These are phyloP conservation scores for Aspergillus japonicus DNA, from an alignment of 2,329 filamentous ascomycete genomes.

Conservation along the genomic window DNA sequence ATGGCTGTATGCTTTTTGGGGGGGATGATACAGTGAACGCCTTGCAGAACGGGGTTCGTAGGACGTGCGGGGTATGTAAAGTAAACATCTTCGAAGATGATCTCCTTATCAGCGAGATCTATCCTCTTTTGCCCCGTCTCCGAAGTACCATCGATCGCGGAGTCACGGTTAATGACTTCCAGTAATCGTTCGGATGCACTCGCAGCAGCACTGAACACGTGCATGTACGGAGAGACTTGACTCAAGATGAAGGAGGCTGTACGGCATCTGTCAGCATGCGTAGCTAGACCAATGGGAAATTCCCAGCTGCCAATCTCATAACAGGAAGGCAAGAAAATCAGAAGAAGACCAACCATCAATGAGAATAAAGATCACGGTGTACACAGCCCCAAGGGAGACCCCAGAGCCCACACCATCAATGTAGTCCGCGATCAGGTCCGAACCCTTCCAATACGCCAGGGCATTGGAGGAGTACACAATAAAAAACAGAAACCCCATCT, in stretches of 20 bases:
- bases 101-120: constrained; percentile 27
- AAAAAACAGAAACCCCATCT: constrained; percentile 64
- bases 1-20: constrained; percentile 57
- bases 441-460: constrained; percentile 67
- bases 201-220: constrained; percentile 50
- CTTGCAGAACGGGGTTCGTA: constrained; percentile 39
- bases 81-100: constrained; percentile 38
- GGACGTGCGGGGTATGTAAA: constrained; percentile 38
- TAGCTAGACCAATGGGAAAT: too few species aligned
- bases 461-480: constrained; percentile 66
- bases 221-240: constrained; percentile 42
- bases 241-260: constrained; percentile 39
- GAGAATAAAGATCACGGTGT: constrained; percentile 42
- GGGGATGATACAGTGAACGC: constrained; percentile 36
- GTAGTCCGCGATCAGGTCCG: constrained; percentile 50
- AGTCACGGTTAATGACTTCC: constrained; percentile 55
- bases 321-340: too few species aligned
- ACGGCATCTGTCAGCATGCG: constrained; percentile 1
- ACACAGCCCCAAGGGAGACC: constrained; percentile 34
- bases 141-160: constrained; percentile 46
- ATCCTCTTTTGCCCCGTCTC: constrained; percentile 18
- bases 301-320: too few species aligned
- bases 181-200: constrained; percentile 59
- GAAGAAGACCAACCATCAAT: constrained; percentile 32
- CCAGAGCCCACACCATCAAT: constrained; percentile 20